Evolutionary conservation across 164 flowering plant genomes (phyloP).

Genomic region (Annona squamosa): DNA sequence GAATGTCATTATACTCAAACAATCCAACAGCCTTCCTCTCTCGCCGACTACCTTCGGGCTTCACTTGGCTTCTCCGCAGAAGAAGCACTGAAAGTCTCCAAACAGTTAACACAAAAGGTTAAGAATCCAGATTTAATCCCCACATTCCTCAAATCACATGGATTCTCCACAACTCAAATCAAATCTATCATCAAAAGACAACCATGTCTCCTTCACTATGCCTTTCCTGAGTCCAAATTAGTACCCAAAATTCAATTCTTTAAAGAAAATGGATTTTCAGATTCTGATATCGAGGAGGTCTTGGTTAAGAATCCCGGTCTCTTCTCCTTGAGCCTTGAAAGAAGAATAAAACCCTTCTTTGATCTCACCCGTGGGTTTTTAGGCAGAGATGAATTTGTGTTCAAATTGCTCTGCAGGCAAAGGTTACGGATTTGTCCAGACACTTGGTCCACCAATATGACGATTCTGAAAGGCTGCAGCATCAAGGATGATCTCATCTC

Average conservation of each 20-base stretch:
- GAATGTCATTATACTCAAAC: not conserved
- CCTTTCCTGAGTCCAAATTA: not conserved
- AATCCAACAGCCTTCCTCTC: not conserved
- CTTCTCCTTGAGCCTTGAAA: not conserved
- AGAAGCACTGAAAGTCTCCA: not conserved
- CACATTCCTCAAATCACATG: not conserved
- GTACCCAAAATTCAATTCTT: conserved; percentile 2
- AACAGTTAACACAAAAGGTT: not conserved
- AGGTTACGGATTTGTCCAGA: not conserved
- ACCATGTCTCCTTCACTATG: not conserved
- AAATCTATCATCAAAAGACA: not conserved
- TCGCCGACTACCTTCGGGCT: not conserved
- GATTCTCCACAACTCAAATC: not conserved
- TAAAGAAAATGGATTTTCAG: not conserved
- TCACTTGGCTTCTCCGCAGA: not conserved
- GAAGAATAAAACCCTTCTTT: not conserved
- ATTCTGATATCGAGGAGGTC: not conserved
- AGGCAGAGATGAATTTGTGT: not conserved
- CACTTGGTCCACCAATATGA: not conserved
- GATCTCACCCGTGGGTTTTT: not conserved
- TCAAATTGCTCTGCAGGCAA: not conserved
- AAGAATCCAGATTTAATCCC: not conserved
- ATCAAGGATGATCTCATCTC: not conserved
- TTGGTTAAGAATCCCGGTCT: not conserved
- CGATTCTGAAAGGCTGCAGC: not conserved